Evolutionary conservation across 306 rosid species (phyloP).

Genomic region (Malus orientalis): DNA sequence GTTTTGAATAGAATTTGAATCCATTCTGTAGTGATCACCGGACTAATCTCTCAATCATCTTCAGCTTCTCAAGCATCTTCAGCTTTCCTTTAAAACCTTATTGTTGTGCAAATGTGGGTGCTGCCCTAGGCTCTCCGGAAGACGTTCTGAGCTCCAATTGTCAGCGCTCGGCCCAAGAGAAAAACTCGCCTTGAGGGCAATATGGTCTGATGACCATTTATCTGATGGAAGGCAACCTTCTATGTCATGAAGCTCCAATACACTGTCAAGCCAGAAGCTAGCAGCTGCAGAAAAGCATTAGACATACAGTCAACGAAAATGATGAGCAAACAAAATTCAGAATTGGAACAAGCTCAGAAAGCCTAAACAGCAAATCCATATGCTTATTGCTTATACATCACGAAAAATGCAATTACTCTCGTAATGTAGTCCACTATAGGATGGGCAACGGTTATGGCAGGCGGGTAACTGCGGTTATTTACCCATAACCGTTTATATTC

Average conservation of each 20-base stretch:
- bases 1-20: not conserved
- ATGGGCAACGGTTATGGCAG: too few species aligned
- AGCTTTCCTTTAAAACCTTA: not conserved
- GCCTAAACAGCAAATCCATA: not conserved
- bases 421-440: not conserved
- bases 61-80: conserved; percentile 1
- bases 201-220: conserved; percentile 26
- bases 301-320: not conserved
- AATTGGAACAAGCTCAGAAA: not conserved
- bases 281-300: conserved; percentile 14
- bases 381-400: not conserved
- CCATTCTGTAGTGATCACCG: not conserved
- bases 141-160: not conserved
- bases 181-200: conserved; percentile 28
- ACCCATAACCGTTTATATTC: too few species aligned
- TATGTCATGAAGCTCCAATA: conserved; percentile 26
- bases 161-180: not conserved
- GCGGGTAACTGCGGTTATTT: too few species aligned
- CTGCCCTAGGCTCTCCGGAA: not conserved
- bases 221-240: conserved; percentile 23
- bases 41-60: not conserved
- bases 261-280: conserved; percentile 20
- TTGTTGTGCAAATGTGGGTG: not conserved
- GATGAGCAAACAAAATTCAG: not conserved
- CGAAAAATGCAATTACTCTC: not conserved